These are phyloP conservation scores for Nicotiana undulata DNA, from an alignment of 257 asterid species.

Conservation along the genomic window DNA sequence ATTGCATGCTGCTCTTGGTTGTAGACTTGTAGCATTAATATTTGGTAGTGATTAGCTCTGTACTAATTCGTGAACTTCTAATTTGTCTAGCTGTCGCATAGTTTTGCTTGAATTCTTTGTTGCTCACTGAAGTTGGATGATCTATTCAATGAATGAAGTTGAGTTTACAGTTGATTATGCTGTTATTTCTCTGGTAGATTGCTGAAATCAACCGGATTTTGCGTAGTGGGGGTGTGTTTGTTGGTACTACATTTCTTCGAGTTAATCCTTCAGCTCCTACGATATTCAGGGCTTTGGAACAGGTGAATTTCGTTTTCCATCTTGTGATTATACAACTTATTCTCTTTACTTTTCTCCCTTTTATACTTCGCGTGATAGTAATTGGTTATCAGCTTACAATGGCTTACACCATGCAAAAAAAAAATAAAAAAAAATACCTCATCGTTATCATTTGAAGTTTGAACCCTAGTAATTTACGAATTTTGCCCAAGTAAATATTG, in stretches of 20 bases:
- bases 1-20: neutral
- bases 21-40: neutral
- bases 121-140: neutral
- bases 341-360: neutral
- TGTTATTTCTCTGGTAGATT: slow-evolving; percentile 36
- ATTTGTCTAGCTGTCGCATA: neutral
- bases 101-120: neutral
- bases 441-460: neutral
- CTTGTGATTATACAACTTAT: neutral
- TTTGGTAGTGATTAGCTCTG: neutral
- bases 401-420: neutral
- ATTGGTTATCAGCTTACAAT: neutral
- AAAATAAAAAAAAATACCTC: neutral
- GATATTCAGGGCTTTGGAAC: slow-evolving; percentile 55
- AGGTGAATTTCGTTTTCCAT: slow-evolving; percentile 27
- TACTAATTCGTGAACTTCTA: neutral
- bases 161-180: neutral
- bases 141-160: neutral
- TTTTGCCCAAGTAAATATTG: neutral
- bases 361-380: neutral
- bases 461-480: neutral
- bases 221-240: slow-evolving; percentile 82
- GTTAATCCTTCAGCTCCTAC: slow-evolving; percentile 60
- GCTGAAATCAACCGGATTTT: slow-evolving; percentile 87
- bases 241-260: slow-evolving; percentile 86